Percentiles rank a stretch among this genome's conserved stretches.
These are phyloP conservation scores for Pichia rugopelliculosa DNA, from an alignment of 805 yeast genomes.

Conservation along the genomic window DNA sequence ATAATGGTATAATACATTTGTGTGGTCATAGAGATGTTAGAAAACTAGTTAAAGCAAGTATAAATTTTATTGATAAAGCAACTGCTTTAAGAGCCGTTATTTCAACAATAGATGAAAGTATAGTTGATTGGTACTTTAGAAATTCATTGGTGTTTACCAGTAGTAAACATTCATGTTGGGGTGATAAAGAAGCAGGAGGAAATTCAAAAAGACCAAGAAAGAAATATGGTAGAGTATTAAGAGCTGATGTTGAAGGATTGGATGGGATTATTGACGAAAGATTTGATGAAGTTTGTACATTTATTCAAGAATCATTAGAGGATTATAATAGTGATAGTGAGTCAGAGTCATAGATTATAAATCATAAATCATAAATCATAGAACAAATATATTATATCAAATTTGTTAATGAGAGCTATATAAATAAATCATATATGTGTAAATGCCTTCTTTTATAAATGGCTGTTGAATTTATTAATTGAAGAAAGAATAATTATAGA, in stretches of 20 bases:
- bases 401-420: neutral
- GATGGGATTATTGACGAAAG: slow-evolving; percentile 73
- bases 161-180: slow-evolving; percentile 76
- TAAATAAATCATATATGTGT: too few species aligned
- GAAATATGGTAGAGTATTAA: slow-evolving; percentile 84
- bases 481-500: too few species aligned
- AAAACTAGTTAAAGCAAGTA: slow-evolving; percentile 58
- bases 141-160: slow-evolving; percentile 80
- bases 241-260: slow-evolving; percentile 64
- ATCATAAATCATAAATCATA: too few species aligned
- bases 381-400: neutral
- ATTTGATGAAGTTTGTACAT: slow-evolving; percentile 80
- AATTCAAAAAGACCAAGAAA: slow-evolving; percentile 67
- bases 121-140: slow-evolving; percentile 86
- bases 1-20: slow-evolving; percentile 78
- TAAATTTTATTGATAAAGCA: slow-evolving; percentile 59
- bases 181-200: slow-evolving; percentile 24
- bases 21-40: slow-evolving; percentile 74
- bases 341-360: slow-evolving; percentile 8
- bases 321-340: slow-evolving; percentile 45
- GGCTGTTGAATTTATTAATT: too few species aligned
- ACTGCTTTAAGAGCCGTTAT: slow-evolving; percentile 70
- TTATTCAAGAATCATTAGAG: slow-evolving; percentile 70
- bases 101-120: slow-evolving; percentile 81
- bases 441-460: neutral